These are phyloP conservation scores for Xanthoconium stramineum DNA, from an alignment of 768 basidiomycete genomes.

Conservation along the genomic window DNA sequence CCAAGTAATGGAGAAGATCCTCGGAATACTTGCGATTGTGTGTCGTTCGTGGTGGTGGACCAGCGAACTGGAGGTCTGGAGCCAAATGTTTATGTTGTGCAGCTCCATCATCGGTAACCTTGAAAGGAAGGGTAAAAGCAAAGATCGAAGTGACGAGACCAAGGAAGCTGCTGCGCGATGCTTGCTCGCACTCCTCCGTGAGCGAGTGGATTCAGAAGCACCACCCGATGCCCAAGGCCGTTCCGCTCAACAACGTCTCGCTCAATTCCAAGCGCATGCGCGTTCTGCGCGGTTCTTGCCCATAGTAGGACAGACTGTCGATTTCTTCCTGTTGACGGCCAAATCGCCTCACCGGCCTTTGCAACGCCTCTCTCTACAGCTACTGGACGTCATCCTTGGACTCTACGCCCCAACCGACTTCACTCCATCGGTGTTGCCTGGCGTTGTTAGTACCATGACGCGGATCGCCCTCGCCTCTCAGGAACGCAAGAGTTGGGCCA, in stretches of 20 bases:
- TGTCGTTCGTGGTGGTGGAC: constrained; percentile 84
- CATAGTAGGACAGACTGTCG: constrained; percentile 79
- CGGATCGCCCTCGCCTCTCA: constrained; percentile 61
- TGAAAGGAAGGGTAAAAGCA: constrained; percentile 65
- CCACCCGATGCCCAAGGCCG: constrained; percentile 25
- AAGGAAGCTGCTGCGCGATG: constrained; percentile 71
- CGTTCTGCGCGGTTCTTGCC: constrained; percentile 58
- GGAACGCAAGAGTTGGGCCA: constrained; percentile 63
- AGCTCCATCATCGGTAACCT: constrained; percentile 62
- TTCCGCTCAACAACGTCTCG: constrained; percentile 30
- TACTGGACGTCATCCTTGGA: constrained; percentile 51
- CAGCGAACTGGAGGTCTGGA: constrained; percentile 71
- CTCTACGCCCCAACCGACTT: constrained; percentile 50
- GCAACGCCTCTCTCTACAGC: constrained; percentile 59
- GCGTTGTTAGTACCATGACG: constrained; percentile 73
- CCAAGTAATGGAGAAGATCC: constrained; percentile 71
- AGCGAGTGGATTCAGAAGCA: constrained; percentile 43
- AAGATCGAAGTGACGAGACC: constrained; percentile 76
- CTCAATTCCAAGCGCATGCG: constrained; percentile 39
- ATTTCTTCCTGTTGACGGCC: constrained; percentile 61
- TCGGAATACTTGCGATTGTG: constrained; percentile 56
- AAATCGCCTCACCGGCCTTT: constrained; percentile 57
- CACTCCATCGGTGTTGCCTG: constrained; percentile 74
- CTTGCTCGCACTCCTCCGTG: constrained; percentile 59
- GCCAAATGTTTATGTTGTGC: constrained; percentile 79